Evolutionary conservation across 2,329 filamentous ascomycete genomes (phyloP), one percentile per base, ranked within the genome.

Genomic region (Colletotrichum navitas): DNA sequence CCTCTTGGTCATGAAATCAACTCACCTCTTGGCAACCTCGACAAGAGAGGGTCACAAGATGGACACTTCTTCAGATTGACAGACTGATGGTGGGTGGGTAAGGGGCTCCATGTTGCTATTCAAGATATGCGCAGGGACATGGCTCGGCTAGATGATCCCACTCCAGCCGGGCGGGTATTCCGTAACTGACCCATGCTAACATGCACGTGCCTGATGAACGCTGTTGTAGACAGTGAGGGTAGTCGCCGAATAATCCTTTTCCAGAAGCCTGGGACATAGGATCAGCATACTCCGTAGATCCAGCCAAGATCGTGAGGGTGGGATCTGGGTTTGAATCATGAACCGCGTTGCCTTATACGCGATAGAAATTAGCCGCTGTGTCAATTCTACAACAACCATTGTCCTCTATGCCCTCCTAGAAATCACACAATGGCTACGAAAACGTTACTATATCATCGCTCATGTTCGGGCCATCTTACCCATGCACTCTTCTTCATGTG

Each of bases 271-370:
- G 32, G 59, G 21, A 51, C 39, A n/a, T 34, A 45, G 45, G 62
- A 64, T 64, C 62, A 52, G 36, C 36, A n/a, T n/a, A n/a, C n/a
- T n/a, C n/a, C n/a, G 39, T 36, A 55, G 36, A 64, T 55, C 36
- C 18, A 32, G 36, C 26, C 62, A 26, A 36, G 49, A 21, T n/a
- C 26, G 10, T 34, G 24, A 18, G 49, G 26, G 34, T 18, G 16
- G 32, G 45, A 24, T 7, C n/a, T 26, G 45, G n/a, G 8, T 62
- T n/a, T 39, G 11, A 34, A 5, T 14, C 21, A n/a, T 24, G 21
- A 18, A n/a, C 1, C 8, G 12, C 11, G 10, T 39, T 39, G 29
- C 14, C 5, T 34, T 24, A 2, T 11, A 10, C 2, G 6, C 2
- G 39, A 24, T 14, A 1, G 11, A 1, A 34, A 18, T 24, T 5